phyloP scores from a whole-genome alignment of 1,284 basidiomycete genomes.

The Amylostereum chailletii region DNA sequence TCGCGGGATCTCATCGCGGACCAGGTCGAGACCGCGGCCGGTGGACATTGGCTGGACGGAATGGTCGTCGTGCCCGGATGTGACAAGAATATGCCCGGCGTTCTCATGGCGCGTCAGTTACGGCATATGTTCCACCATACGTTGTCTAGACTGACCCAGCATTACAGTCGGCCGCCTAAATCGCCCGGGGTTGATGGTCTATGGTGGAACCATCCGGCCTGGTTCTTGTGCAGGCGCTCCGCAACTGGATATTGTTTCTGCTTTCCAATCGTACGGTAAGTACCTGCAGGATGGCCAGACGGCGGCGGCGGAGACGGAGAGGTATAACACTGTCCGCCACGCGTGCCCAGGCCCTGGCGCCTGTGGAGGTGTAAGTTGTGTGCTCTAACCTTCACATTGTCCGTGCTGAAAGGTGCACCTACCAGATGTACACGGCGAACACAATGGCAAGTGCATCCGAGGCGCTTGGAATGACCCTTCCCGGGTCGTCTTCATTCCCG shows the following conservation, averaged over 20 bases:
- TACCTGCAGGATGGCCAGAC: conserved; percentile 88
- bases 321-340: conserved; percentile 81
- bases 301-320: conserved; percentile 68
- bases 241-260: conserved; percentile 87
- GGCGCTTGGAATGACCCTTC: conserved; percentile 90
- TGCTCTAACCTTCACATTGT: conserved; percentile 6
- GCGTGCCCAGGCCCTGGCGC: conserved; percentile 94
- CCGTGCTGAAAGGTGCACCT: conserved; percentile 14
- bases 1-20: conserved; percentile 97
- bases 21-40: conserved; percentile 92
- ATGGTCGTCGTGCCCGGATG: conserved; percentile 96
- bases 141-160: conserved; percentile 18
- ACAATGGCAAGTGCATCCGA: conserved; percentile 94
- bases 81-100: conserved; percentile 98
- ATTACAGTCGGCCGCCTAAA: conserved; percentile 80
- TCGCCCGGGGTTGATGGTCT: conserved; percentile 93
- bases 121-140: conserved; percentile 19
- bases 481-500: conserved; percentile 93
- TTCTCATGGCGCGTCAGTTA: conserved; percentile 82
- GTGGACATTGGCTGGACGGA: conserved; percentile 96
- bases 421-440: conserved; percentile 91
- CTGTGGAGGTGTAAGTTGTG: conserved; percentile 78
- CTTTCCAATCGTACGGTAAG: conserved; percentile 93
- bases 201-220: conserved; percentile 89
- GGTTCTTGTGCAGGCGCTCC: conserved; percentile 79